Evolutionary conservation across 2,329 filamentous ascomycete genomes (phyloP), one percentile per base, ranked within the genome.

Genomic region (Ceratocystis lukuohia): DNA sequence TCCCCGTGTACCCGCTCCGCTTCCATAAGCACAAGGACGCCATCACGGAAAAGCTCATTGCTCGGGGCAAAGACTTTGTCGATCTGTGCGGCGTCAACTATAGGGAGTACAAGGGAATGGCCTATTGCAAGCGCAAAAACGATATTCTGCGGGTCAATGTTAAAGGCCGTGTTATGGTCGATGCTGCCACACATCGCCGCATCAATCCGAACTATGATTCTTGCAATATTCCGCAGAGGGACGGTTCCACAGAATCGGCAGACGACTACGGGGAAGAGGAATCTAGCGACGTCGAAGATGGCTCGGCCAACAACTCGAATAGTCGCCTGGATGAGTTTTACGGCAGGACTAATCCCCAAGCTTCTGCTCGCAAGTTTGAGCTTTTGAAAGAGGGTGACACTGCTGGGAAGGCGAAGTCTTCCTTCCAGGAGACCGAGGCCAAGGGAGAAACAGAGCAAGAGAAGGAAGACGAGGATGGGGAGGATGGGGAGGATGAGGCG

Each of bases 121-220:
- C 88, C 0, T 96, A 91, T 75, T 84, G 85, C 77, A 95, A 93
- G 78, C 87, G 88, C 74, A 90, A 90, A 78, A 87, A 87, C 71
- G 78, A 80, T 67, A 78, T 89, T 15, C 77, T 88, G 73, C 93
- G 91, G 74, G 87, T 95, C 75, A 91, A 91, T 72, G 87, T 96
- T 74, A 90, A 91, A 69, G 88, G 91, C 20, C 86, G 92, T 37
- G 82, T 96, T 69, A 96, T 96, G 91, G 80, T 96, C 28, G 92
- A 96, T 72, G 85, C 90, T 0, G 85, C 85, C 2, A 89, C 88
- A 53, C 91, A 95, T 76, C 84, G 90, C 7, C 84, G 89, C 44
- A 89, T 93, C 74, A 89, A 94, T 70, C 89, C 91, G 0, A 96
- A 96, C 73, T 96, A 96, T 70, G 83, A 83, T n/a, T 28, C 28